A percentile compares a stretch with the other conserved stretches of the same genome.
Conservation (phyloP, 1,139 yeast species). For the Candida neerlandica region DNA sequence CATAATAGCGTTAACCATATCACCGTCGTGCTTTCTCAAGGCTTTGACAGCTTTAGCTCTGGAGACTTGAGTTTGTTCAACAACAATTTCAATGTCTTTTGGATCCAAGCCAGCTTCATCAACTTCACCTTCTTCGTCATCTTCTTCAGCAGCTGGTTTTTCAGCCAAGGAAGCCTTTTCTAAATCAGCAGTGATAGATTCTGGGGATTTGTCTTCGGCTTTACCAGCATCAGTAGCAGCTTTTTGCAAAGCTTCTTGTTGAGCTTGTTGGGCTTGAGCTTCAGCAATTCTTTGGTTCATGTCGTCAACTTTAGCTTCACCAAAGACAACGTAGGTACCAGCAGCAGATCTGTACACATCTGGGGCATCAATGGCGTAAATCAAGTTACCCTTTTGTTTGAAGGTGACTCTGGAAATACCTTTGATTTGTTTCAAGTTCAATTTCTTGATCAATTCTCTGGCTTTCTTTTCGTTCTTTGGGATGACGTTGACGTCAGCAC, state of each 20-base stretch:
- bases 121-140: slow-evolving; percentile 66
- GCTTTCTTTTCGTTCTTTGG: slow-evolving; percentile 96
- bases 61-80: slow-evolving; percentile 88
- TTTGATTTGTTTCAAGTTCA: slow-evolving; percentile 87
- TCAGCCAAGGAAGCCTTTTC: slow-evolving; percentile 71
- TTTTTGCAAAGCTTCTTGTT: slow-evolving; percentile 68
- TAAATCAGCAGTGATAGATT: slow-evolving; percentile 87
- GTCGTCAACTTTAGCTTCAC: slow-evolving; percentile 97
- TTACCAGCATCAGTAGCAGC: slow-evolving; percentile 43
- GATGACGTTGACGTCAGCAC: slow-evolving; percentile 82
- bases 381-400: slow-evolving; percentile 91
- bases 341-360: slow-evolving; percentile 94
- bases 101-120: slow-evolving; percentile 81
- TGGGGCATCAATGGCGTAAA: slow-evolving; percentile 91
- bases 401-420: slow-evolving; percentile 96
- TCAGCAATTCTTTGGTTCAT: slow-evolving; percentile 77
- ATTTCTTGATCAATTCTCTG: slow-evolving; percentile 85
- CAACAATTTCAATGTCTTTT: slow-evolving; percentile 78
- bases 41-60: slow-evolving; percentile 91
- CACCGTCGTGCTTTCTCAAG: slow-evolving; percentile 85
- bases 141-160: slow-evolving; percentile 37
- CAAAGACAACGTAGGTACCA: slow-evolving; percentile 94
- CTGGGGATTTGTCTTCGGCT: slow-evolving; percentile 59
- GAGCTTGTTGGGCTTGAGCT: slow-evolving; percentile 50
- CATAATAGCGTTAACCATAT: slow-evolving; percentile 95